Evolutionary conservation across 2,329 filamentous ascomycete genomes (phyloP).

Genomic region (Colletotrichum karsti): DNA sequence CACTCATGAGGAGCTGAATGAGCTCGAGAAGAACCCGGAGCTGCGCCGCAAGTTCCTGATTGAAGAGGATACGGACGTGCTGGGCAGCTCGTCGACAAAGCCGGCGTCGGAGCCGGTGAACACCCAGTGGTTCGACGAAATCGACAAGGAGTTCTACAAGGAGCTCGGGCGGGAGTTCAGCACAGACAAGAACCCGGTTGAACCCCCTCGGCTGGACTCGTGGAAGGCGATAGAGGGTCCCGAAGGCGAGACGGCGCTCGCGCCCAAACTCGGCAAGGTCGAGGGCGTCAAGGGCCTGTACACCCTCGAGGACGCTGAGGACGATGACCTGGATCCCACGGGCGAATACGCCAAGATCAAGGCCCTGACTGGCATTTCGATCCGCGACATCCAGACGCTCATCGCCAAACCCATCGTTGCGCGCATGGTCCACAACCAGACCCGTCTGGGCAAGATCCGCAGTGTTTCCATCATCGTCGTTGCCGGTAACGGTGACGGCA

Average conservation of each 20-base stretch:
- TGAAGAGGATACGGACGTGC: conserved; percentile 30
- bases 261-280: conserved; percentile 60
- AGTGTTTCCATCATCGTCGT: conserved; percentile 80
- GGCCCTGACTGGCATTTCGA: conserved; percentile 61
- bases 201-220: conserved; percentile 45
- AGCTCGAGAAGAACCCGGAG: conserved; percentile 49
- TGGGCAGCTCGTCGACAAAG: not conserved
- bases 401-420: conserved; percentile 77
- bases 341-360: conserved; percentile 62
- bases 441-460: conserved; percentile 91
- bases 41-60: conserved; percentile 47
- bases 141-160: conserved; percentile 36
- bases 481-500: conserved; percentile 86
- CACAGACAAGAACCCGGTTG: conserved; percentile 36
- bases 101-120: not conserved
- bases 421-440: conserved; percentile 88
- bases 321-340: conserved; percentile 58
- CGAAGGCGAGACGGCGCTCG: conserved; percentile 52
- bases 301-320: conserved; percentile 58
- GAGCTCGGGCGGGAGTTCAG: conserved; percentile 31
- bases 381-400: conserved; percentile 62
- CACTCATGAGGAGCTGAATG: conserved; percentile 56
- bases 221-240: conserved; percentile 36
- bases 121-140: conserved; percentile 23
- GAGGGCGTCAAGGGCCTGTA: conserved; percentile 61